Conservation (phyloP, 1,284 basidiomycete genomes). For the Marasmius sp. region DNA sequence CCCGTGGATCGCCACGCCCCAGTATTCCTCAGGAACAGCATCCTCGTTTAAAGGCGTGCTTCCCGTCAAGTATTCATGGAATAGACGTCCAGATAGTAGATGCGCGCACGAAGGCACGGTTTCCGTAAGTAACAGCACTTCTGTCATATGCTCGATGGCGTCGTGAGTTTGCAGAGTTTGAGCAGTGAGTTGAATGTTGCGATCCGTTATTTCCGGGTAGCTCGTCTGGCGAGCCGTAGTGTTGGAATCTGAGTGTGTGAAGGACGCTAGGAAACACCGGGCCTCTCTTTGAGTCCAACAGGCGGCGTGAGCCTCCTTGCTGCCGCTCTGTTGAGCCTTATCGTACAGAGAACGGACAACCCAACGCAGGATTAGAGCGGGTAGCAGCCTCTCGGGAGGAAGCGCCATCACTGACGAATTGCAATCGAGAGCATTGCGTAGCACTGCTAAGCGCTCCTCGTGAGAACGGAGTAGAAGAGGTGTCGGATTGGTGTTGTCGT, state of each 20-base stretch:
- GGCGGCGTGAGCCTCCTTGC: conserved; percentile 57
- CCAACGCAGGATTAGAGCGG: conserved; percentile 61
- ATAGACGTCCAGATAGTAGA: conserved; percentile 54
- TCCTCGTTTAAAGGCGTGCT: conserved; percentile 19
- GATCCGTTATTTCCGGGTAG: conserved; percentile 43
- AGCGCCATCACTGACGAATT: conserved; percentile 50
- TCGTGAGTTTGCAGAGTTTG: conserved; percentile 65
- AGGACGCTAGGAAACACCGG: conserved; percentile 58
- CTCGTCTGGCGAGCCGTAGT: conserved; percentile 20
- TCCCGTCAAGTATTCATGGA: conserved; percentile 52
- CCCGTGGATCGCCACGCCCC: conserved; percentile 47
- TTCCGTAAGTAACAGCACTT: conserved; percentile 56
- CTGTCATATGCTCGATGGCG: conserved; percentile 55
- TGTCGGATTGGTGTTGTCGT: conserved; percentile 26
- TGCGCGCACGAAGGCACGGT: conserved; percentile 44
- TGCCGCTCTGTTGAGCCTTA: conserved; percentile 48
- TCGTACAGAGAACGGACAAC: conserved; percentile 48
- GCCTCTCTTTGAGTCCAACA: conserved; percentile 72
- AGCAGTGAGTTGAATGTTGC: conserved; percentile 72
- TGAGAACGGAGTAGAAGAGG: conserved; percentile 48
- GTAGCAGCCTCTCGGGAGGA: conserved; percentile 42
- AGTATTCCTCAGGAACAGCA: conserved; percentile 34
- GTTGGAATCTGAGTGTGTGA: conserved; percentile 23
- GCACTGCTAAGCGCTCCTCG: conserved; percentile 52
- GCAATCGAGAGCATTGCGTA: conserved; percentile 61